Base-by-base conservation (phyloP, 1,139 yeast species). In the Sugiyamaella xylanicola region DNA sequence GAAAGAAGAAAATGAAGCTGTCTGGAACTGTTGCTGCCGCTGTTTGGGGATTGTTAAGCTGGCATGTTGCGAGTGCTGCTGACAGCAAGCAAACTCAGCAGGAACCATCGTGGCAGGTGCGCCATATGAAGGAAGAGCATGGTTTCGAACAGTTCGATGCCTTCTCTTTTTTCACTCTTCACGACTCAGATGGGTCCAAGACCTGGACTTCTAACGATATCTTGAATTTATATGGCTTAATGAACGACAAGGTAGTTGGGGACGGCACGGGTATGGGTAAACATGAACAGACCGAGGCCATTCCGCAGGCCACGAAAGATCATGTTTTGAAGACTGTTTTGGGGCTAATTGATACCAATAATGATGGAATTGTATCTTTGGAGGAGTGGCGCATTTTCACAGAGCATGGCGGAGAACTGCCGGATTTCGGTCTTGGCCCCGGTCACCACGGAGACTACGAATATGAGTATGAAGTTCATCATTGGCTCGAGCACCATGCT, bases 391-490 rank as follows among this genome's bases (percentile, higher is more conserved):
- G 82, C 49, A 72, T 73, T n/a, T 92, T 81, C 72, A 77, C 81
- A 7, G 71, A 71, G 1, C 72, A 71, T 7, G 95, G 95, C 4
- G 86, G 87, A 1, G 82, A 81, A 61, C 80, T 93, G 67, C 98
- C 98, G 0, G 98, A 93, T 70, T 84, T 91, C 69, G 96, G 97
- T 7, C 85, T 86, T 60, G 98, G 97, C 19, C 93, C 89, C n/a
- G 98, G 99, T 16, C 98, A 92, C 68, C 98, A 92, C 72, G 86
- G 92, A 51, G 97, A 90, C 72, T 93, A 91, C 67, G 99, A 93
- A 71, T 81, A 83, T 62, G 98, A 92, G 68, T 92, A 91, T 67
- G 97, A 92, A 59, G 85, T 88, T 59, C 98, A 93, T 70, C 98
- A 93, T 71, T 93, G 98, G 97, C 82, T 85, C 60, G 77, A 90